Base-by-base conservation (phyloP, 805 yeast species). In the Babjeviella inositovora region DNA sequence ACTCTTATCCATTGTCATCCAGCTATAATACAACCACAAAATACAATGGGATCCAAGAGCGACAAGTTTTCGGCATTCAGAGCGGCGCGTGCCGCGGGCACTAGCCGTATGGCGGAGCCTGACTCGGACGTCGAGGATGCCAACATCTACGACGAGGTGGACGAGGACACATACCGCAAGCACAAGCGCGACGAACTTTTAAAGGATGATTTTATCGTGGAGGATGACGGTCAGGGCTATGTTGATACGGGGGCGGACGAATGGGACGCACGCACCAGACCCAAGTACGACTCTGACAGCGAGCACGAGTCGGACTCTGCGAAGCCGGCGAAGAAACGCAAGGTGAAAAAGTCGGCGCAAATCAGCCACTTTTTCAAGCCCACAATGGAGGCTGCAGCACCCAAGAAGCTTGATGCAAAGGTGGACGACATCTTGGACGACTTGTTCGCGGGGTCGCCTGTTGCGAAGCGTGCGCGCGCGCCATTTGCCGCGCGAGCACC, bases 241-340 rank as follows among this genome's bases (percentile, higher is more conserved):
- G 85, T 82, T 2, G 97, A 90, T 37, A 77, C 77, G 20, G 98
- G 98, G 28, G 79, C 62, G 6, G 92, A 87, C 37, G 93, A 82
- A 29, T 82, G 93, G 85, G 92, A 72, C 28, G 59, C 54, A 18
- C 46, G 55, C 16, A 41, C 55, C 26, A 53, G 57, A 25, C 64
- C 61, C 20, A 50, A 57, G 24, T 65, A 63, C 36, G 62, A 60
- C 29, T 62, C 69, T n/a, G 75, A 67, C 19, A 76, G 65, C 16
- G 69, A 61, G 11, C 59, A 51, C 1, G 57, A 43, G 4, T 41
- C 24, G 3, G 35, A 33, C 6, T 34, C 25, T 15, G 27, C 12
- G 21, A 25, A 19, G 23, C 17, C 32, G 11, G 21, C 13, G 17
- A 35, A 26, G 21, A 25, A 7, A 29, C 25, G 31, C 20, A 36